Evolutionary conservation across 1,284 basidiomycete species (phyloP).

Genomic region (Ustilago hordei): DNA sequence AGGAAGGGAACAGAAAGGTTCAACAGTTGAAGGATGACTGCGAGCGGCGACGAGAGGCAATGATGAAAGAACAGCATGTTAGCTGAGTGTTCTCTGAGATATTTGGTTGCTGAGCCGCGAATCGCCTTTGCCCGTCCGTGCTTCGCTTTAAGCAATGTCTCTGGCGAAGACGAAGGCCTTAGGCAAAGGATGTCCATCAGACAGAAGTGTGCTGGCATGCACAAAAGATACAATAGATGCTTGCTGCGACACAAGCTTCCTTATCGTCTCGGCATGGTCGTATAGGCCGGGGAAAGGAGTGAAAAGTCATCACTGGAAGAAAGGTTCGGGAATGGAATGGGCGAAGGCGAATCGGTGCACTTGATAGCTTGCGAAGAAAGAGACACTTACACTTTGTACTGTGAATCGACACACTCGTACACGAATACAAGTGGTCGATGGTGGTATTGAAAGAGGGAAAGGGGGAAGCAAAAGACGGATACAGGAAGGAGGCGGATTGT

Average conservation of each 20-base stretch:
- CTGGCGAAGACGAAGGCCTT: conserved; percentile 11
- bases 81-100: conserved; percentile 4
- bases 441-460: conserved; percentile 4
- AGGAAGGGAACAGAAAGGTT: conserved; percentile 5
- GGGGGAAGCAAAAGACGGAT: background rate
- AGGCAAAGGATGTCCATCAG: conserved; percentile 52
- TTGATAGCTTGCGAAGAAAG: background rate
- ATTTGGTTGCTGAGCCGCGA: background rate
- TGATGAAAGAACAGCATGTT: conserved; percentile 5
- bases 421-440: conserved; percentile 38
- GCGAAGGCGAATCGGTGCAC: background rate
- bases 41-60: conserved; percentile 7
- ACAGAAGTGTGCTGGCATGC: conserved; percentile 69
- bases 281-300: conserved; percentile 70
- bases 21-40: conserved; percentile 15
- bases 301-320: conserved; percentile 54
- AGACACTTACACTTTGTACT: conserved; percentile 37
- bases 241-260: conserved; percentile 67
- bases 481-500: background rate
- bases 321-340: conserved; percentile 1
- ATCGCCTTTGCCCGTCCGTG: conserved; percentile 1
- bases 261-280: conserved; percentile 70
- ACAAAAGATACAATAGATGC: conserved; percentile 61
- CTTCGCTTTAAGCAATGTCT: background rate
- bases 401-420: conserved; percentile 39